A percentile compares a stretch with the other conserved stretches of the same genome.
Evolutionary conservation across 2,329 filamentous ascomycete species (phyloP).

Genomic region (Zasmidium citrigriseum): DNA sequence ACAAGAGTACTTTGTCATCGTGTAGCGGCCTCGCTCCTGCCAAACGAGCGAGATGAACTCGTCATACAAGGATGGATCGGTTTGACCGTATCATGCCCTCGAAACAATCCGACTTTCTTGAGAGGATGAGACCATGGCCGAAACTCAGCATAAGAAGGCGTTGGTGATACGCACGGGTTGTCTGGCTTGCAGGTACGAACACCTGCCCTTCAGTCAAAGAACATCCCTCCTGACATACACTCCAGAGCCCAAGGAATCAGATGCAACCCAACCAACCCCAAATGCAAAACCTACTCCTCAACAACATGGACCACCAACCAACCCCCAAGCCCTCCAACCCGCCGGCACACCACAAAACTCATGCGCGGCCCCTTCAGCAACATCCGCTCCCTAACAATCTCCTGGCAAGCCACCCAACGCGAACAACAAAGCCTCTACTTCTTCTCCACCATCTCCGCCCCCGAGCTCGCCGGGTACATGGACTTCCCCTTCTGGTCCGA

Average conservation of each 20-base stretch:
- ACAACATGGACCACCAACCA: constrained; percentile 1
- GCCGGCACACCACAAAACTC: too few relatives aligned
- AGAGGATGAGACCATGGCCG: background rate
- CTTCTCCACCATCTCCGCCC: constrained; percentile 1
- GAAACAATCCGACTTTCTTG: background rate
- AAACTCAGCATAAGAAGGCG: background rate
- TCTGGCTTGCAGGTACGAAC: background rate
- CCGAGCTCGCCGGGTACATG: constrained; percentile 2
- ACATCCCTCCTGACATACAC: background rate
- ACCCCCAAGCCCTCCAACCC: background rate
- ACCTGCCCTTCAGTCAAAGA: background rate
- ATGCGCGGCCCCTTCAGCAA: background rate
- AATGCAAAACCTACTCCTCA: background rate
- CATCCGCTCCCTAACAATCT: background rate
- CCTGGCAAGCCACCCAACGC: constrained; percentile 1
- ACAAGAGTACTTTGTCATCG: background rate
- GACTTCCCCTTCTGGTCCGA: constrained; percentile 6
- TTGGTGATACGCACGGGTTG: constrained; percentile 4
- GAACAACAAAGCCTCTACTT: constrained; percentile 7
- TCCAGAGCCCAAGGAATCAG: background rate
- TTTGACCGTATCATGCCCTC: background rate
- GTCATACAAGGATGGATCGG: too few relatives aligned
- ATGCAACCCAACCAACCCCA: background rate
- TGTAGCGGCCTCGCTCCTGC: too few relatives aligned
- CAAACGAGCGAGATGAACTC: too few relatives aligned